Percentiles rank a stretch among this genome's conserved stretches.
Conservation (phyloP, 352 stramenopile species). For the Aphanomyces astaci region DNA sequence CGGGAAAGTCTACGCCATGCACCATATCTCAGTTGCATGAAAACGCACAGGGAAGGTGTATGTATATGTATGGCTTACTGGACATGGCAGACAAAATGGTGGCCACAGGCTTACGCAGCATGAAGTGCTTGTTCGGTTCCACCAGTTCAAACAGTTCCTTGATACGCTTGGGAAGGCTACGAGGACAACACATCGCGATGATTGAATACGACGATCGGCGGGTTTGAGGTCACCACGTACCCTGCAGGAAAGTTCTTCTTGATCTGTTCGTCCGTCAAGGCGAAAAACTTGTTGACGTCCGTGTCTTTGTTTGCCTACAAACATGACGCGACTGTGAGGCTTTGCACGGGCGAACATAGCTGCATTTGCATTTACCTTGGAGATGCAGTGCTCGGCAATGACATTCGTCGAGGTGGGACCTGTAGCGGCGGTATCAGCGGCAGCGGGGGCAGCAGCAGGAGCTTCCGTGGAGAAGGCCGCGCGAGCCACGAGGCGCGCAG, state of each 20-base stretch:
- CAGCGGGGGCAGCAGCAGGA: not conserved
- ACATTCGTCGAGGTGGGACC: not conserved
- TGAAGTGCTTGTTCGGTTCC: constrained; percentile 65
- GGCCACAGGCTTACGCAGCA: constrained; percentile 72
- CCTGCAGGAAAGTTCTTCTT: constrained; percentile 64
- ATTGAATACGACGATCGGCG: too few relatives aligned
- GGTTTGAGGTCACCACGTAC: constrained; percentile 27
- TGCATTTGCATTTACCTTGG: constrained; percentile 1
- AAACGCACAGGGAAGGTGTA: too few relatives aligned
- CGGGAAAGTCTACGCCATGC: constrained; percentile 33
- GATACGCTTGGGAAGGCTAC: constrained; percentile 55
- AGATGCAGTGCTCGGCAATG: not conserved
- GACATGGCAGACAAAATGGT: constrained; percentile 70
- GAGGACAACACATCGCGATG: not conserved
- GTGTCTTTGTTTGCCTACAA: constrained; percentile 43
- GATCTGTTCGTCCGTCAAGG: constrained; percentile 65
- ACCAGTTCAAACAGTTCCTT: constrained; percentile 76
- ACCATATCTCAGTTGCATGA: too few relatives aligned
- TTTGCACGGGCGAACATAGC: too few relatives aligned
- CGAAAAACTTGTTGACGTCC: constrained; percentile 73
- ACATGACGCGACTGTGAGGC: too few relatives aligned
- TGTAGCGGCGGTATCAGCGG: not conserved
- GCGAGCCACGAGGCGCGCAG: not conserved
- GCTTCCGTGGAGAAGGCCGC: constrained; percentile 1
- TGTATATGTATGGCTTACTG: too few relatives aligned